Evolutionary conservation across 2,329 filamentous ascomycete species (phyloP), one percentile per base, ranked within the genome.

Genomic region (Tolypocladium ovalisporum): DNA sequence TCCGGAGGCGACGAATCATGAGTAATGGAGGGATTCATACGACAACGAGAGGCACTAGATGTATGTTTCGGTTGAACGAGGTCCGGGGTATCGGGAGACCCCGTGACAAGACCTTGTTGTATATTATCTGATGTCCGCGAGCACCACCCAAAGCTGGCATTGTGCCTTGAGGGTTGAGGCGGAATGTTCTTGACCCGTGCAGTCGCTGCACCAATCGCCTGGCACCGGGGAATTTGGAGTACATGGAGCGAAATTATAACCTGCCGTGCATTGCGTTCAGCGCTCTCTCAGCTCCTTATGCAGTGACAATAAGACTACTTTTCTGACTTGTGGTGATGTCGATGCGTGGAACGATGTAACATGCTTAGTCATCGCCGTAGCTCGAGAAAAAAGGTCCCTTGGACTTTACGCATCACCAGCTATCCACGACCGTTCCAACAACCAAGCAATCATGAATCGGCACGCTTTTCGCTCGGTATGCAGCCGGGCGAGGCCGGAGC

Each of bases 391-490:
- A 34, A n/a, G 19, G 47, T 51, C 47, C 15, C 27, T 29, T 19
- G 29, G 19, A 17, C 29, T n/a, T 34, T n/a, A 29, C 19, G 17
- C 29, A 3, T 13, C 47, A 34, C 9, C 47, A 6, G 1, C 17
- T 12, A 2, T 12, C 27, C 44, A 51, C 29, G 29, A 27, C 47
- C 9, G 12, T 17, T 3, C 56, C 49, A 9, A 47, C 52, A 27
- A 44, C 37, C 59, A 56, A 60, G 57, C 63, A 62, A 68, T 59
- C 60, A 75, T 75, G 72, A 69, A 71, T 57, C 67, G 68, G 44
- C 70, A 72, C 62, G 67, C 68, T 44, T 66, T 75, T 56, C 72
- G 72, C 64, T 73, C 72, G 62, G 66, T 68, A 54, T 70, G 68
- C 61, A 63, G 63, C 59, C 71, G 71, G 55, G 66, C 70, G 60